phyloP scores from a whole-genome alignment of 2,329 filamentous ascomycete genomes.

The Lizonia empirigonia region DNA sequence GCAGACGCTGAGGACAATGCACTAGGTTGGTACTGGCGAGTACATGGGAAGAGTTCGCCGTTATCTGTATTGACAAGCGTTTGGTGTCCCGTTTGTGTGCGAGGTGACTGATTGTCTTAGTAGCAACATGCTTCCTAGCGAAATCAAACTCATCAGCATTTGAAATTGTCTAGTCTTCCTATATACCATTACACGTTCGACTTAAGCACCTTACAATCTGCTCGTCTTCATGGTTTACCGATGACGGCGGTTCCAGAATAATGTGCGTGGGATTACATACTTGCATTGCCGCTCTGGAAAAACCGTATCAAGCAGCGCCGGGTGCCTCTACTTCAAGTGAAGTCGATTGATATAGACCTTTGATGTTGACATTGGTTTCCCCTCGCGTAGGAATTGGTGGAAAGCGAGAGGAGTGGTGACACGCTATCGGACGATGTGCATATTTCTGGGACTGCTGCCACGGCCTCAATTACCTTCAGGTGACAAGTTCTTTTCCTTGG shows the following conservation, averaged over 20 bases:
- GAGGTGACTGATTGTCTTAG: neutral
- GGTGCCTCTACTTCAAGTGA: too few relatives aligned
- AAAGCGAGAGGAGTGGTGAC: neutral
- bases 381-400: neutral
- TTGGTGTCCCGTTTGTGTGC: neutral
- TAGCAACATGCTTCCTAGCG: neutral
- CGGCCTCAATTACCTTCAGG: neutral
- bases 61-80: neutral
- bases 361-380: too few relatives aligned
- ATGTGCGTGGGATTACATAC: too few relatives aligned
- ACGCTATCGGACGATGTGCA: neutral
- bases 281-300: too few relatives aligned
- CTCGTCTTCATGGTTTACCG: too few relatives aligned
- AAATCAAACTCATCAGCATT: neutral
- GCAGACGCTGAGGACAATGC: conserved; percentile 42
- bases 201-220: too few relatives aligned
- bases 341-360: too few relatives aligned
- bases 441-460: neutral
- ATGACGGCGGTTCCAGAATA: too few relatives aligned
- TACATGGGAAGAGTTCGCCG: neutral
- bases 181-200: too few relatives aligned
- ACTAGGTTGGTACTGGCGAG: conserved; percentile 20
- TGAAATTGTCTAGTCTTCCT: too few relatives aligned
- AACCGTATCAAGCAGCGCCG: too few relatives aligned
- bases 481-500: neutral